These are phyloP conservation scores for Saccharata proteae DNA, from an alignment of 2,329 filamentous ascomycete genomes.

Conservation along the genomic window DNA sequence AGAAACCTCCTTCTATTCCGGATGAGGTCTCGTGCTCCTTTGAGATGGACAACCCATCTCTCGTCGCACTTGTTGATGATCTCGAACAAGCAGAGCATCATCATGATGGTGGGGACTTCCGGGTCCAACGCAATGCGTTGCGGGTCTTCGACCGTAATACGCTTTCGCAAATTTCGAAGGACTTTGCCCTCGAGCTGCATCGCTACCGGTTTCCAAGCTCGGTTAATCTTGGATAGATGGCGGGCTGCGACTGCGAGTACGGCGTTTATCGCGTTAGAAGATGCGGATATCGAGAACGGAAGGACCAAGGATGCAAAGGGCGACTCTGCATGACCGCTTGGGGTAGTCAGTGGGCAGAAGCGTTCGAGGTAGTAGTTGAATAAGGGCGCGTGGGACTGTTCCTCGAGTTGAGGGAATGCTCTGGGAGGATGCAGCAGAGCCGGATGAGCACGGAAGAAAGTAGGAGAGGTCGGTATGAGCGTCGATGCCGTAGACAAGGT, in stretches of 20 bases:
- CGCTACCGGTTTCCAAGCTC: slow-evolving; percentile 19
- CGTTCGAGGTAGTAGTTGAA: slow-evolving; percentile 30
- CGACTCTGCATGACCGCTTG: slow-evolving; percentile 22
- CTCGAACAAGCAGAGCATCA: slow-evolving; percentile 35
- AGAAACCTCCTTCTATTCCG: slow-evolving; percentile 20
- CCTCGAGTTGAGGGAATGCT: slow-evolving; percentile 16
- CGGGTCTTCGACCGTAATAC: slow-evolving; percentile 18
- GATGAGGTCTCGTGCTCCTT: slow-evolving; percentile 36
- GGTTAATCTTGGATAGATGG: slow-evolving; percentile 22
- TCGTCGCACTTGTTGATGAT: slow-evolving; percentile 29
- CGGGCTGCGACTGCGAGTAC: slow-evolving; percentile 29
- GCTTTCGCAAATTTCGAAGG: slow-evolving; percentile 23
- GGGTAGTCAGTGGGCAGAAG: slow-evolving; percentile 28
- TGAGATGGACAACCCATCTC: slow-evolving; percentile 37
- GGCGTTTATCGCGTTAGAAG: slow-evolving; percentile 25
- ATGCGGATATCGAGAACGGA: slow-evolving; percentile 27
- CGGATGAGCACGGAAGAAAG: no score
- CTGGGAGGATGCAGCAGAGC: slow-evolving; percentile 12
- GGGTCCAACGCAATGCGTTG: slow-evolving; percentile 13
- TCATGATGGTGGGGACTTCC: slow-evolving; percentile 30
- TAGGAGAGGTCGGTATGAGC: no score
- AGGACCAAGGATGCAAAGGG: slow-evolving; percentile 29
- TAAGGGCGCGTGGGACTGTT: slow-evolving; percentile 18
- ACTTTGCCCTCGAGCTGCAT: slow-evolving; percentile 27
- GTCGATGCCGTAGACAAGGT: no score